phyloP scores from a whole-genome alignment of 2,329 filamentous ascomycete species.

The Cadophora sp. region DNA sequence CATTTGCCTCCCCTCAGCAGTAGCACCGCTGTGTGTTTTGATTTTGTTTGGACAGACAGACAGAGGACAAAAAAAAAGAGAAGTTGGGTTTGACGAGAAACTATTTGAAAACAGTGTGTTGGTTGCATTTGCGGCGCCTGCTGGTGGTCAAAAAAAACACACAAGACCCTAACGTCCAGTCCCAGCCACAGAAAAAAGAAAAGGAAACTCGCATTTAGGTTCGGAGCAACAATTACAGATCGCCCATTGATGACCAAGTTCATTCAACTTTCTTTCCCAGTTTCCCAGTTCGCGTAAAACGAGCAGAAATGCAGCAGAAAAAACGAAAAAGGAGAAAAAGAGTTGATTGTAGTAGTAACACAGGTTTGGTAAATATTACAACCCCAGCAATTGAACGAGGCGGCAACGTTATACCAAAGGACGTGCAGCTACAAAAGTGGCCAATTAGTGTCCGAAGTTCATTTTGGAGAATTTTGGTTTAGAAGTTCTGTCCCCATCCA shows the following conservation, averaged over 20 bases:
- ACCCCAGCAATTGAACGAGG: conserved; percentile 29
- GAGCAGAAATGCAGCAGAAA: conserved; percentile 18
- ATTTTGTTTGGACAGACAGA: conserved; percentile 3
- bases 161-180: background rate
- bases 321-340: conserved; percentile 14
- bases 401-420: conserved; percentile 38
- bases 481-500: too few species aligned
- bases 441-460: conserved; percentile 51
- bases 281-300: conserved; percentile 10
- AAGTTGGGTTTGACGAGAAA: conserved; percentile 7
- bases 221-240: conserved; percentile 22
- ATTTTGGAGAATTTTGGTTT: too few species aligned
- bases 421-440: conserved; percentile 39
- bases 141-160: background rate
- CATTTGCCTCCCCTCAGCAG: background rate
- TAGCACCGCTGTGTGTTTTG: background rate
- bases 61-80: background rate
- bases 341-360: conserved; percentile 42
- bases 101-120: conserved; percentile 25
- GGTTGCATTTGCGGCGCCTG: conserved; percentile 7
- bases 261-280: conserved; percentile 19
- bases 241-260: conserved; percentile 21
- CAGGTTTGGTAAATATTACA: conserved; percentile 42
- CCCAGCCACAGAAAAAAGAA: conserved; percentile 8
- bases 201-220: background rate